These are phyloP conservation scores for Babesia bovis DNA, from an alignment of 169 alveolate species.

Conservation along the genomic window DNA sequence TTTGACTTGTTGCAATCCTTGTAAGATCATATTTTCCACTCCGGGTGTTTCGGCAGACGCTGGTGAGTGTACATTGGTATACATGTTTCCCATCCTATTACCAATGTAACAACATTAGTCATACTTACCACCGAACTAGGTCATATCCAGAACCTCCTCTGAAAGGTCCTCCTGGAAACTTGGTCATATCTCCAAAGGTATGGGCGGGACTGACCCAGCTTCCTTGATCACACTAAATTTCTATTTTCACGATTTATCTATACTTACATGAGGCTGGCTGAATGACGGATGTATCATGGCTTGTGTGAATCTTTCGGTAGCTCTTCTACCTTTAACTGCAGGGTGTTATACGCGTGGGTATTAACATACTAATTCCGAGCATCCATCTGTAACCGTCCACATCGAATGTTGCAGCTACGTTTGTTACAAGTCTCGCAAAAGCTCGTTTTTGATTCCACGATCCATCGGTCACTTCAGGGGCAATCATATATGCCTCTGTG, in stretches of 20 bases:
- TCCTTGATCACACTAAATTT: conserved; percentile 58
- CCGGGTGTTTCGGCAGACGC: conserved; percentile 77
- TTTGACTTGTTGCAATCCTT: conserved; percentile 75
- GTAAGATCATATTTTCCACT: conserved; percentile 72
- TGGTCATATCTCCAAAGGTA: conserved; percentile 32
- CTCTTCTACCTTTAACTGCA: conserved; percentile 48
- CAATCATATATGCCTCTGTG: conserved; percentile 38
- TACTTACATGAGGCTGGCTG: conserved; percentile 62
- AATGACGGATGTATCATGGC: conserved; percentile 47
- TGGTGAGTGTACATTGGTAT: conserved; percentile 58
- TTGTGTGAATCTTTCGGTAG: conserved; percentile 55
- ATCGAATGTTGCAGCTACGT: conserved; percentile 49
- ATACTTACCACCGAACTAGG: conserved; percentile 46
- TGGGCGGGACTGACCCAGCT: conserved; percentile 58
- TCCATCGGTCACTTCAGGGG: conserved; percentile 31
- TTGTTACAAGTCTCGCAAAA: conserved; percentile 12
- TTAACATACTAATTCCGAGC: conserved; percentile 39
- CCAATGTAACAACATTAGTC: background rate
- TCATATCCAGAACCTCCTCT: conserved; percentile 44
- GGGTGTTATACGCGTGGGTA: background rate
- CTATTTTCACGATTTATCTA: background rate
- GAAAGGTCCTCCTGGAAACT: conserved; percentile 69
- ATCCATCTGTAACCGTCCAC: conserved; percentile 54
- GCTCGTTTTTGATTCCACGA: conserved; percentile 21
- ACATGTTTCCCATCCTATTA: conserved; percentile 69